These are phyloP conservation scores for Xanthoparmelia taractica DNA, from an alignment of 495 filamentous ascomycete species.

Conservation along the genomic window DNA sequence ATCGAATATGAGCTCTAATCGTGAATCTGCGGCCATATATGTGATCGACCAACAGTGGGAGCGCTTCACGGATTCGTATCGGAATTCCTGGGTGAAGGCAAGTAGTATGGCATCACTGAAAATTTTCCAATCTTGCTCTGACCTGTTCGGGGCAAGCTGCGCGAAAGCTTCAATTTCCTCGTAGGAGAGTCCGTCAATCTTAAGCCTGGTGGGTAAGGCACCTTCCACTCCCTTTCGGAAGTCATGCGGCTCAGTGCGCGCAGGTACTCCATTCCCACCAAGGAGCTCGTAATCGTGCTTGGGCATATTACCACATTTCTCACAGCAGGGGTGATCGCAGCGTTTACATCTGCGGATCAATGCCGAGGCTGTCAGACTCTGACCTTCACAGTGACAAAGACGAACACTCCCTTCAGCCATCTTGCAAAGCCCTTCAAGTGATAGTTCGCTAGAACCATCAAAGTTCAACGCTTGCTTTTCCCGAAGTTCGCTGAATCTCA, in stretches of 20 bases:
- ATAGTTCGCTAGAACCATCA: conserved; percentile 3
- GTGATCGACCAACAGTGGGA: conserved; percentile 44
- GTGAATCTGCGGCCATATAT: conserved; percentile 43
- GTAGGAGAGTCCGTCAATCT: not conserved
- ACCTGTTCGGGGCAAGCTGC: not conserved
- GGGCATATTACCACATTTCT: conserved; percentile 49
- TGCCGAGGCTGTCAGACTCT: conserved; percentile 31
- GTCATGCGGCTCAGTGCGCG: not conserved
- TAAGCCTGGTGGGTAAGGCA: not conserved
- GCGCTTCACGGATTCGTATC: conserved; percentile 41
- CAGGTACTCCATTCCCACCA: not conserved
- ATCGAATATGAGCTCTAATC: conserved; percentile 45
- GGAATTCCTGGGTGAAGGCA: conserved; percentile 38
- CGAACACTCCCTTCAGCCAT: conserved; percentile 36
- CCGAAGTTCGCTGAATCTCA: not conserved
- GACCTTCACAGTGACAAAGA: conserved; percentile 53
- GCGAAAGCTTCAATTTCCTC: not conserved
- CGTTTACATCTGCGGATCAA: conserved; percentile 42
- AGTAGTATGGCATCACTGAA: conserved; percentile 32
- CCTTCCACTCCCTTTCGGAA: not conserved
- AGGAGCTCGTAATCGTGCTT: not conserved
- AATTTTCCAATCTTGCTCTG: conserved; percentile 33
- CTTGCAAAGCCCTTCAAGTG: conserved; percentile 17
- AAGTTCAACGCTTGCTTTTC: conserved; percentile 11
- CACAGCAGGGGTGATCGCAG: conserved; percentile 52